Evolutionary conservation across 352 stramenopile genomes (phyloP), one percentile per base, ranked within the genome.

Genomic region (Proteromonas lacertae): DNA sequence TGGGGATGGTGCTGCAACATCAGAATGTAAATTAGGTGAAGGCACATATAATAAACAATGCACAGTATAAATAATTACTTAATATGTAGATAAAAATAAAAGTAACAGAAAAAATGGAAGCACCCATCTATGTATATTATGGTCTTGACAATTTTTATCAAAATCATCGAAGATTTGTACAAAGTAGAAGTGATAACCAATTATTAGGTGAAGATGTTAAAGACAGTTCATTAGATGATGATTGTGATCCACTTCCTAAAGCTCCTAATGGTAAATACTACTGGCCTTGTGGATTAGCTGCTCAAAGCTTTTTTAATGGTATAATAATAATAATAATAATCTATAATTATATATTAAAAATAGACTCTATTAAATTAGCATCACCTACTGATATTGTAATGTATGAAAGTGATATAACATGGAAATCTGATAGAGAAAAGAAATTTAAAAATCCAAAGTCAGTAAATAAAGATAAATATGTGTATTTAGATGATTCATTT

Each of bases 121-220:
- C 70, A 34, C 82, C 83, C 2, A 61, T 96, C 28, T 80, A 90
- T 46, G 57, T 98, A 4, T 91, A 96, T 60, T 98, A 98, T 51
- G 70, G 96, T 56, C 53, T 98, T 21, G 66, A 79, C 43, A 96
- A 96, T 56, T 96, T 97, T 55, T 93, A 96, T 60, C 84, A 96
- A 61, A 96, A 96, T 58, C 82, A 94, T 56, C 61, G 79, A 23
- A 62, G 62, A 24, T 96, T 94, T 52, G 57, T 77, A 14, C 63
- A 64, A 40, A 86, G 64, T 31, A 55, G 64, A 29, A 83, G 79
- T 46, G 59, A 81, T 35, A 64, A 57, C 41, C 78, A 93, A 54
- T 53, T 89, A 26, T 55, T 57, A 16, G 66, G 68, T 31, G 54
- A 32, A 16, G 33, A n/a, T n/a, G n/a, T n/a, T n/a, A n/a, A n/a